These are phyloP conservation scores for Hymenoscyphus occultus DNA, from an alignment of 2,329 filamentous ascomycete genomes.

Conservation along the genomic window DNA sequence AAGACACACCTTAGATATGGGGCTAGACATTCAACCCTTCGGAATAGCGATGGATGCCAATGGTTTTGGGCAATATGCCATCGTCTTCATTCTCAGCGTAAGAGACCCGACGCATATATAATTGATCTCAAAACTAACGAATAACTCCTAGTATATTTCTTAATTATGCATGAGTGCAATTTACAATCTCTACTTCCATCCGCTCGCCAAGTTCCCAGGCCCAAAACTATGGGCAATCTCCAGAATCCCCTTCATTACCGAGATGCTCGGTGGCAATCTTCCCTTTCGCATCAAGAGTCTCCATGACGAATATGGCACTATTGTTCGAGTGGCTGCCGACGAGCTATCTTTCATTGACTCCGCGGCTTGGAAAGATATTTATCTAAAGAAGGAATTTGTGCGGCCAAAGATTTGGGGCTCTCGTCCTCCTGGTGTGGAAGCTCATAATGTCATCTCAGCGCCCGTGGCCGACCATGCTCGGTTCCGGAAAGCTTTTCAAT, in stretches of 20 bases:
- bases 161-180: not conserved
- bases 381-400: conserved; percentile 6
- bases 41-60: not conserved
- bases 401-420: conserved; percentile 6
- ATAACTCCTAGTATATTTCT: not conserved
- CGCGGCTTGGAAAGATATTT: conserved; percentile 14
- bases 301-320: conserved; percentile 30
- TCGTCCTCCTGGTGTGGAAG: not conserved
- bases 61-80: not conserved
- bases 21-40: not conserved
- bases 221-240: conserved; percentile 16
- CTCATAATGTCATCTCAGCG: not conserved
- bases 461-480: conserved; percentile 23
- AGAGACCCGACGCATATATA: not conserved
- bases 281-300: conserved; percentile 9
- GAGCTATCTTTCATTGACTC: conserved; percentile 29
- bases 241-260: conserved; percentile 9
- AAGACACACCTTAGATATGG: no score
- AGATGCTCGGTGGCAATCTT: conserved; percentile 10
- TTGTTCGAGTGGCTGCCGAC: conserved; percentile 33
- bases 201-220: conserved; percentile 22
- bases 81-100: not conserved
- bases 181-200: conserved; percentile 21
- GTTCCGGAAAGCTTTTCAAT: conserved; percentile 29
- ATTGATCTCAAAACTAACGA: not conserved